phyloP scores from a whole-genome alignment of 495 filamentous ascomycete genomes.

The Paragyromitra xinjiangensis region DNA sequence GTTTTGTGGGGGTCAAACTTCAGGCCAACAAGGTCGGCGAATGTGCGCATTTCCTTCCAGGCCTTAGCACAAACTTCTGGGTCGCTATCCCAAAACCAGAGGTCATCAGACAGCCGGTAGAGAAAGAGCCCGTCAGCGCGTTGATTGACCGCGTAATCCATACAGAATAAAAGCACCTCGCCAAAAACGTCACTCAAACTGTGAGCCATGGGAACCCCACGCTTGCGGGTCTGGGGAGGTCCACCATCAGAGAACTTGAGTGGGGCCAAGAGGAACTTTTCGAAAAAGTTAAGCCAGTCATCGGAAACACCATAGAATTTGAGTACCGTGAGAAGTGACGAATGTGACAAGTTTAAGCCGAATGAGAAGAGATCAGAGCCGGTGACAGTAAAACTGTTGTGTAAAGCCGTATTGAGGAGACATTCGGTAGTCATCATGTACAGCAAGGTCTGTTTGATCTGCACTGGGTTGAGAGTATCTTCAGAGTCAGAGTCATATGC shows the following conservation, averaged over 20 bases:
- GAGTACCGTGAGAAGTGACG: slow-evolving; percentile 66
- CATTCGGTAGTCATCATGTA: slow-evolving; percentile 70
- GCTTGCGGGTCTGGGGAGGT: slow-evolving; percentile 62
- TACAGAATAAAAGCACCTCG: slow-evolving; percentile 70
- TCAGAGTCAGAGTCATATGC: slow-evolving; percentile 13
- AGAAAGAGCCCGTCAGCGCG: slow-evolving; percentile 64
- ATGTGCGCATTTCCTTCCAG: slow-evolving; percentile 67
- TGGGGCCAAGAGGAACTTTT: slow-evolving; percentile 67
- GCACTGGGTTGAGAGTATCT: slow-evolving; percentile 61
- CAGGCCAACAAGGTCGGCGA: slow-evolving; percentile 66
- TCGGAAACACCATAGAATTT: slow-evolving; percentile 69
- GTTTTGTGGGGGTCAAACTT: slow-evolving; percentile 68
- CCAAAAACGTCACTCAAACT: slow-evolving; percentile 69
- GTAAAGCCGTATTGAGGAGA: slow-evolving; percentile 65
- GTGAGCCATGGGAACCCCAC: slow-evolving; percentile 70
- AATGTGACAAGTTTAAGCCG: slow-evolving; percentile 69
- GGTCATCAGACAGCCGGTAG: slow-evolving; percentile 72
- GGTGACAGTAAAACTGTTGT: slow-evolving; percentile 69
- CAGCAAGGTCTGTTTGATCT: slow-evolving; percentile 68
- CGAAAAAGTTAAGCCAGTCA: slow-evolving; percentile 70
- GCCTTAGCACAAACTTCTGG: slow-evolving; percentile 66
- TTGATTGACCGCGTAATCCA: slow-evolving; percentile 73
- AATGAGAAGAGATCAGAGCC: slow-evolving; percentile 71
- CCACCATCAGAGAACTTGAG: slow-evolving; percentile 69
- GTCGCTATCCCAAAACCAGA: slow-evolving; percentile 71